Evolutionary conservation across 1,284 basidiomycete genomes (phyloP).

Genomic region (Serendipita sp.): DNA sequence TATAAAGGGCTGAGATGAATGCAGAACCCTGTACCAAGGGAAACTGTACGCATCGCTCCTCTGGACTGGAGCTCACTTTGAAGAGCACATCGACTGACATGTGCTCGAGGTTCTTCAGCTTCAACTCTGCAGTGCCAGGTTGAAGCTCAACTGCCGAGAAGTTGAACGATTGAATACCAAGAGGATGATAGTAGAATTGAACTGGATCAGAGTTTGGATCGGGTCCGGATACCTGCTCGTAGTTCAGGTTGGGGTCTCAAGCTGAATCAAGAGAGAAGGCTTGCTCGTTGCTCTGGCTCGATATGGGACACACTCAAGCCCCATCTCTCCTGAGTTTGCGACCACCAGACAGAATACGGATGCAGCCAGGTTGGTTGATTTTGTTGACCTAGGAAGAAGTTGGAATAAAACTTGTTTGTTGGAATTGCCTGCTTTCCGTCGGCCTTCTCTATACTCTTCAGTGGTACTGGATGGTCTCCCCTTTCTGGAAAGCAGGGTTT

Average conservation of each 20-base stretch:
- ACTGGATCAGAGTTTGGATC: conserved; percentile 1
- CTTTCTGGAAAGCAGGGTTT: conserved; percentile 1
- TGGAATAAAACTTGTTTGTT: conserved; percentile 10
- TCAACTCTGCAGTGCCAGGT: not conserved
- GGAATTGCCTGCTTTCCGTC: not conserved
- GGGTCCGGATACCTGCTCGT: conserved; percentile 4
- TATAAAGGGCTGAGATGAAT: conserved; percentile 5
- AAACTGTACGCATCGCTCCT: not conserved
- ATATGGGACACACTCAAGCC: conserved; percentile 5
- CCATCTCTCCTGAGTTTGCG: not conserved
- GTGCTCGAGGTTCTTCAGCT: not conserved
- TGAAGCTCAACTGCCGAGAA: conserved; percentile 1
- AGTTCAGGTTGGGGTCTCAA: not conserved
- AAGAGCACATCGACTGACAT: not conserved
- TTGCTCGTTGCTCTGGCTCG: not conserved
- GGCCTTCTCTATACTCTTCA: not conserved
- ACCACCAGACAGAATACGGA: conserved; percentile 3
- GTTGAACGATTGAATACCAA: not conserved
- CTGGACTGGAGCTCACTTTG: not conserved
- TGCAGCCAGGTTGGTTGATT: not conserved
- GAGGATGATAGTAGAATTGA: conserved; percentile 6
- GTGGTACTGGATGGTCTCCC: conserved; percentile 6
- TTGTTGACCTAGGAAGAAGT: conserved; percentile 5
- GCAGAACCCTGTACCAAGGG: conserved; percentile 7
- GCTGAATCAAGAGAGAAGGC: not conserved